Percentiles rank a stretch among this genome's conserved stretches.
Evolutionary conservation across 1,284 basidiomycete genomes (phyloP).

Genomic region (Retiboletus fuscus): DNA sequence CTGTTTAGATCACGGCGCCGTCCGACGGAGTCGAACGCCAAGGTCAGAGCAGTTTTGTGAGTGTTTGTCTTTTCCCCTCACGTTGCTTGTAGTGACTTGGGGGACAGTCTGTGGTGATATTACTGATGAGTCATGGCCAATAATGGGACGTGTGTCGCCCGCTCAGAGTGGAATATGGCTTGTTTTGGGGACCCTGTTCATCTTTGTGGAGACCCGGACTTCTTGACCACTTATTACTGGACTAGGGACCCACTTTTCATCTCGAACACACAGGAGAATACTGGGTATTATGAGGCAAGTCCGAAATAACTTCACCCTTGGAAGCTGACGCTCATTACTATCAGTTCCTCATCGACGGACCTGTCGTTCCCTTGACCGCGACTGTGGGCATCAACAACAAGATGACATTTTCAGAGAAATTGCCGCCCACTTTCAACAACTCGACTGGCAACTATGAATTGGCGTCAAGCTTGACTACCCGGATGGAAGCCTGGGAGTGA

Average conservation of each 20-base stretch:
- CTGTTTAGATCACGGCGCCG: too few species aligned
- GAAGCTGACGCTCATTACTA: slow-evolving; percentile 1
- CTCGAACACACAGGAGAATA: slow-evolving; percentile 74
- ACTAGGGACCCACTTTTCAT: slow-evolving; percentile 63
- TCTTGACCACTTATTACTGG: slow-evolving; percentile 70
- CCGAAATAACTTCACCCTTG: slow-evolving; percentile 28
- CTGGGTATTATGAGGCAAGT: slow-evolving; percentile 71
- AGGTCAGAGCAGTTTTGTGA: too few species aligned
- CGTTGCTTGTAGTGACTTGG: too few species aligned
- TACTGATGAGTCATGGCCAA: slow-evolving; percentile 60
- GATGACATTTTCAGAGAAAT: slow-evolving; percentile 80
- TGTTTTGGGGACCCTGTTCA: slow-evolving; percentile 77
- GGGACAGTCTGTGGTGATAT: slow-evolving; percentile 82
- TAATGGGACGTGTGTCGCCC: slow-evolving; percentile 56
- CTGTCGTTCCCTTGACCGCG: slow-evolving; percentile 76
- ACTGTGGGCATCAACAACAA: slow-evolving; percentile 83
- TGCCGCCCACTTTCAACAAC: slow-evolving; percentile 65
- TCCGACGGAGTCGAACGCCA: too few species aligned
- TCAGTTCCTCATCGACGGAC: slow-evolving; percentile 70
- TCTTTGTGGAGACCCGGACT: slow-evolving; percentile 67
- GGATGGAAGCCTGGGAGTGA: slow-evolving; percentile 61
- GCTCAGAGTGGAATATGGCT: slow-evolving; percentile 65
- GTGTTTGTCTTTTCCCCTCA: too few species aligned
- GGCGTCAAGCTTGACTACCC: slow-evolving; percentile 73
- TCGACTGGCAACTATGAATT: slow-evolving; percentile 83